These are phyloP conservation scores for Cutaneotrichosporon curvatum DNA, from an alignment of 1,284 basidiomycete genomes.

Conservation along the genomic window DNA sequence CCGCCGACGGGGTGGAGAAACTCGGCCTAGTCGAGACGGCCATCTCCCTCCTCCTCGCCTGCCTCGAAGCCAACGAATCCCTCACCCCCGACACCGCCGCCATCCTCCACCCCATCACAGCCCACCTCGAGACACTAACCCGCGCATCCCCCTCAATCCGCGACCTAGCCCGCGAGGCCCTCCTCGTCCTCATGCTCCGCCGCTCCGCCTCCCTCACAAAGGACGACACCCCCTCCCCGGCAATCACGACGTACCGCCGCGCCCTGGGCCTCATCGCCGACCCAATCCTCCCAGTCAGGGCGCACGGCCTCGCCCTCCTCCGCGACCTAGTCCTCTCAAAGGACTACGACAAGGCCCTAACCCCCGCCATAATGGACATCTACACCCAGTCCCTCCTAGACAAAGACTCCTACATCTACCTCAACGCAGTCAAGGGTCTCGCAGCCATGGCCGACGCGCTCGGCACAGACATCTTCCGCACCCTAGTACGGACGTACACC, in stretches of 20 bases:
- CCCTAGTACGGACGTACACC: constrained; percentile 60
- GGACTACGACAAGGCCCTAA: constrained; percentile 50
- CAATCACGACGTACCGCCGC: constrained; percentile 69
- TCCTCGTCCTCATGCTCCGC: constrained; percentile 30
- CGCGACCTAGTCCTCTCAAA: constrained; percentile 59
- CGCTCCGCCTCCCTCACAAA: constrained; percentile 12
- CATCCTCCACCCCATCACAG: constrained; percentile 63
- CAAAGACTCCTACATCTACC: constrained; percentile 89
- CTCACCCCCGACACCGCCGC: constrained; percentile 59
- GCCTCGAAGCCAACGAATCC: constrained; percentile 72
- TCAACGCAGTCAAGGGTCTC: constrained; percentile 87
- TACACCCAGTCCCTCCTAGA: constrained; percentile 81
- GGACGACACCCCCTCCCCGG: constrained; percentile 29
- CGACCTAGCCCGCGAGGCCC: constrained; percentile 59
- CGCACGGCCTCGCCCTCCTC: constrained; percentile 80
- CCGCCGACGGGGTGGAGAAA: constrained; percentile 42
- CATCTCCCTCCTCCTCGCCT: constrained; percentile 66
- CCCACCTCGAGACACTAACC: constrained; percentile 57
- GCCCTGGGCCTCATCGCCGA: constrained; percentile 84
- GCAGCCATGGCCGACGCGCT: constrained; percentile 68
- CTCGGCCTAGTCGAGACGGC: constrained; percentile 59
- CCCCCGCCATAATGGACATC: constrained; percentile 77
- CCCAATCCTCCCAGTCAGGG: constrained; percentile 87
- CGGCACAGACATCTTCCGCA: constrained; percentile 63
- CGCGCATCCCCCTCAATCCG: constrained; percentile 49